Percentiles rank a stretch among this genome's conserved stretches.
These are phyloP conservation scores for Plasmodium sp. DNA, from an alignment of 169 alveolate genomes.

Conservation along the genomic window DNA sequence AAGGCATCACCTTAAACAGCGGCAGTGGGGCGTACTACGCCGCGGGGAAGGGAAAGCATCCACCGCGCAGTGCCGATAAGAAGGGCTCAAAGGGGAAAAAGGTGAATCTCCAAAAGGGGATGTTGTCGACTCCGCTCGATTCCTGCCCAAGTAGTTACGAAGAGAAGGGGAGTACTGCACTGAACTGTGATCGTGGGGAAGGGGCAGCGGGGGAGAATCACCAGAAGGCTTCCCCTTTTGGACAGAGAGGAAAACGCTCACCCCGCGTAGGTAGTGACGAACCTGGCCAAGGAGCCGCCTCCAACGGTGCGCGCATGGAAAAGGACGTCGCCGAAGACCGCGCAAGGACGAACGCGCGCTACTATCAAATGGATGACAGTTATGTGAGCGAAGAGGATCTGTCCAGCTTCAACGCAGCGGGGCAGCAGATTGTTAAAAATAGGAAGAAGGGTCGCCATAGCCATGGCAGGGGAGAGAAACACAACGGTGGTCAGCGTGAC, in stretches of 20 bases:
- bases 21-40: background rate
- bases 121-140: background rate
- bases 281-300: background rate
- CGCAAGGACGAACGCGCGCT: background rate
- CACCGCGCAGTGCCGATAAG: background rate
- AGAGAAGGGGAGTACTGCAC: background rate
- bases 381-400: constrained; percentile 12
- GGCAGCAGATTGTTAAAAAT: background rate
- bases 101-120: background rate
- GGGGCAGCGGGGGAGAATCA: background rate
- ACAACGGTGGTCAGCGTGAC: background rate
- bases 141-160: background rate
- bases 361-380: background rate
- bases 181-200: background rate
- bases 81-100: background rate
- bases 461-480: background rate
- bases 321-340: background rate
- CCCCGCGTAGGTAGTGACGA: background rate
- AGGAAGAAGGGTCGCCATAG: background rate
- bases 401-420: background rate
- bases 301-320: background rate
- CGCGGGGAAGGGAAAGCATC: background rate
- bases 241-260: background rate
- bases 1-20: background rate
- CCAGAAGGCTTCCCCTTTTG: background rate